phyloP scores from a whole-genome alignment of 2,329 filamentous ascomycete genomes.

The Canariomyces notabilis region DNA sequence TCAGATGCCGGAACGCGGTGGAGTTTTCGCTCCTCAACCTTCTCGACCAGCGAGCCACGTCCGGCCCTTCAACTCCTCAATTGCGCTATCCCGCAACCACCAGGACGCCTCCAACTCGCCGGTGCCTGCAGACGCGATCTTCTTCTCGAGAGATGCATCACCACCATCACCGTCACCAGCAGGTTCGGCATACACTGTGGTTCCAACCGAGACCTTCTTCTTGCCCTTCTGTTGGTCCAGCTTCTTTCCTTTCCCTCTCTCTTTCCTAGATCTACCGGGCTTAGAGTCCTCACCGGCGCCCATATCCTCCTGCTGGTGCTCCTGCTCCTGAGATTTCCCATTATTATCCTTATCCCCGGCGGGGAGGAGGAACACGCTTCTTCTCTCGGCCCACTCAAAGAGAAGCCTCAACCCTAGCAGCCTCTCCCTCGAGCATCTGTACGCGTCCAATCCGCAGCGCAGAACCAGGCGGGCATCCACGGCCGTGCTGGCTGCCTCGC shows the following conservation, averaged over 20 bases:
- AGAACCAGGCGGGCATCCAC: conserved; percentile 71
- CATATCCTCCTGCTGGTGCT: conserved; percentile 25
- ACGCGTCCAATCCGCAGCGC: conserved; percentile 40
- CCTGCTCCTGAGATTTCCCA: conserved; percentile 7
- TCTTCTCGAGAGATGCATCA: conserved; percentile 1
- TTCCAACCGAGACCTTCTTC: conserved; percentile 20
- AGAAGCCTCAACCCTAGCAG: conserved; percentile 47
- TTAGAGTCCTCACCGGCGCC: conserved; percentile 19
- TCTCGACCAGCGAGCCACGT: conserved; percentile 47
- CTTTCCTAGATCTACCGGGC: too few relatives aligned
- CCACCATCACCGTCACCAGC: background rate
- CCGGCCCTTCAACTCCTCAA: conserved; percentile 51
- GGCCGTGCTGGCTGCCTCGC: conserved; percentile 35
- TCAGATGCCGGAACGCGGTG: too few relatives aligned
- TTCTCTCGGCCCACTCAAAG: conserved; percentile 52
- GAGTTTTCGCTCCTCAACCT: conserved; percentile 17
- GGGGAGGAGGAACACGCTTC: conserved; percentile 30
- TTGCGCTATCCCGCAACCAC: conserved; percentile 52
- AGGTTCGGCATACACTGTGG: background rate
- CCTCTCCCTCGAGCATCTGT: conserved; percentile 34
- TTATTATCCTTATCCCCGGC: conserved; percentile 8
- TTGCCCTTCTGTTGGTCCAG: conserved; percentile 13
- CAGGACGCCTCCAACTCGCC: conserved; percentile 28
- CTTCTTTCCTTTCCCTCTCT: conserved; percentile 17
- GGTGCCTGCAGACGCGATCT: conserved; percentile 16